phyloP scores from a whole-genome alignment of 805 yeast species.

The Citeromyces matritensis region DNA sequence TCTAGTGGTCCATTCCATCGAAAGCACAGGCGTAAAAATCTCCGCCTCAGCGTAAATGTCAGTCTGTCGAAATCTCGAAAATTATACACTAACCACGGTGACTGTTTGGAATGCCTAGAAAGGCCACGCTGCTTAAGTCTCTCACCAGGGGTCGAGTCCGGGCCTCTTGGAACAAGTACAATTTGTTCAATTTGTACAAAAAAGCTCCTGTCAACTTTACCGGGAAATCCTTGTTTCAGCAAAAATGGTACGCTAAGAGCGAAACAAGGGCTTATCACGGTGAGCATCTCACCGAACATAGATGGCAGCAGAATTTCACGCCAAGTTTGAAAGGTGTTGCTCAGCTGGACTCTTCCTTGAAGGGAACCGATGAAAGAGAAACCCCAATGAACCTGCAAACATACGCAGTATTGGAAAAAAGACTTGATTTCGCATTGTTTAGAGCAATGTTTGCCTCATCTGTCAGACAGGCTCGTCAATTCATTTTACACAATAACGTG shows the following conservation, averaged over 20 bases:
- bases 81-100: background rate
- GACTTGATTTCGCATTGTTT: constrained; percentile 82
- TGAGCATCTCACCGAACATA: constrained; percentile 74
- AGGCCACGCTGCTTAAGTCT: constrained; percentile 39
- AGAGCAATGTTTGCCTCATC: constrained; percentile 90
- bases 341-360: constrained; percentile 69
- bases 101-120: constrained; percentile 37
- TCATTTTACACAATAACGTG: constrained; percentile 68
- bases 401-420: constrained; percentile 72
- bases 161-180: constrained; percentile 83
- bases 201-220: constrained; percentile 39
- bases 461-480: constrained; percentile 86
- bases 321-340: constrained; percentile 73
- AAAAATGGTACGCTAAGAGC: constrained; percentile 82
- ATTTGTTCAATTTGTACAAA: constrained; percentile 78
- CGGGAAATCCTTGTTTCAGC: constrained; percentile 69
- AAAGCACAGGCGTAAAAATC: background rate
- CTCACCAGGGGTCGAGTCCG: constrained; percentile 62
- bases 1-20: constrained; percentile 34
- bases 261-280: constrained; percentile 95
- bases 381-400: constrained; percentile 87
- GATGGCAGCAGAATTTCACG: constrained; percentile 62
- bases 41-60: background rate
- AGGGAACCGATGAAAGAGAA: constrained; percentile 34
- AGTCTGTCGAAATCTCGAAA: background rate